phyloP scores from a whole-genome alignment of 495 filamentous ascomycete species.

The Talaromyces liani region DNA sequence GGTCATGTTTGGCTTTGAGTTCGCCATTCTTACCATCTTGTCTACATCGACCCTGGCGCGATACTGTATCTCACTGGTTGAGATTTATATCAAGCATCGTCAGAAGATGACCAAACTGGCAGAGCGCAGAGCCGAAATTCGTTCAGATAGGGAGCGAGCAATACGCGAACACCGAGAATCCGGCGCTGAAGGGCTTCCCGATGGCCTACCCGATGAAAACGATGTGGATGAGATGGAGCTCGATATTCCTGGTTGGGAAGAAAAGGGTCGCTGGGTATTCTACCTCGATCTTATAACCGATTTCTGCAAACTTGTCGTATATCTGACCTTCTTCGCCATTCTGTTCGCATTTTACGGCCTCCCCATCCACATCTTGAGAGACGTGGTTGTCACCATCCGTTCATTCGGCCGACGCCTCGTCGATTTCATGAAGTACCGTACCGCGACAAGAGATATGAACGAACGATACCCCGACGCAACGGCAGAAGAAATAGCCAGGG shows the following conservation, averaged over 20 bases:
- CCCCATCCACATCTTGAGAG: slow-evolving; percentile 92
- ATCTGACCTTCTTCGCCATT: slow-evolving; percentile 86
- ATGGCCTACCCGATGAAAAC: slow-evolving; percentile 53
- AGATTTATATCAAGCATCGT: slow-evolving; percentile 63
- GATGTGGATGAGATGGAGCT: slow-evolving; percentile 89
- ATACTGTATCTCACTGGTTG: slow-evolving; percentile 72
- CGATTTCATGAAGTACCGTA: slow-evolving; percentile 81
- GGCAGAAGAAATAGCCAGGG: slow-evolving; percentile 70
- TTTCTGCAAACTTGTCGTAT: slow-evolving; percentile 82
- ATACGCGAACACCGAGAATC: slow-evolving; percentile 33
- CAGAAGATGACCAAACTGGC: slow-evolving; percentile 60
- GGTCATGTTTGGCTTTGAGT: slow-evolving; percentile 99
- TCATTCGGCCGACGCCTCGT: slow-evolving; percentile 82
- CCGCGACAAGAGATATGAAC: slow-evolving; percentile 88
- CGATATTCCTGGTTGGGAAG: slow-evolving; percentile 93
- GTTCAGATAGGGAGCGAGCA: slow-evolving; percentile 51
- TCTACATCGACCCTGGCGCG: slow-evolving; percentile 71
- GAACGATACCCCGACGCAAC: slow-evolving; percentile 87
- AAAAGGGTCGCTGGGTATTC: slow-evolving; percentile 90
- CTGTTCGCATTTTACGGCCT: slow-evolving; percentile 89
- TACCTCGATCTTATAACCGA: slow-evolving; percentile 84
- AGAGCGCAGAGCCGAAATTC: slow-evolving; percentile 58
- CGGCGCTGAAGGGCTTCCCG: slow-evolving; percentile 21
- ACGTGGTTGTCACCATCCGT: slow-evolving; percentile 86
- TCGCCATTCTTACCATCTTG: slow-evolving; percentile 73